Evolutionary conservation across 768 basidiomycete genomes (phyloP).

Genomic region (Hortiboletus campestris): DNA sequence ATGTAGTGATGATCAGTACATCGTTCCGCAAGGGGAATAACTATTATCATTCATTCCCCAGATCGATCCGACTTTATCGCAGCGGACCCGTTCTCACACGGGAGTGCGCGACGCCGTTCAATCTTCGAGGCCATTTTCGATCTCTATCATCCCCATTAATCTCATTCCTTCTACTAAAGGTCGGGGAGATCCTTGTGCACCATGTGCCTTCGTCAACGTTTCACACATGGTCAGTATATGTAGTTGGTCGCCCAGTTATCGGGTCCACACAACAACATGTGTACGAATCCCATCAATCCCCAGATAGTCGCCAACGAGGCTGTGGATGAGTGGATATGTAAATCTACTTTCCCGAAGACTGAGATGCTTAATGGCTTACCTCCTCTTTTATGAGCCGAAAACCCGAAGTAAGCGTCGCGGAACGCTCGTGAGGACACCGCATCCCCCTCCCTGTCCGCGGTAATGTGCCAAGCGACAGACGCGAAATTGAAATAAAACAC

Average conservation of each 20-base stretch:
- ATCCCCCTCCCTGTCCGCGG: slow-evolving; percentile 10
- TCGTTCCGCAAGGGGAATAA: slow-evolving; percentile 8
- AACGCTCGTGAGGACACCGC: slow-evolving; percentile 10
- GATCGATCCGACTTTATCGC: slow-evolving; percentile 26
- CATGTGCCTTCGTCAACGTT: slow-evolving; percentile 1
- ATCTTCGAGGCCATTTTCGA: slow-evolving; percentile 9
- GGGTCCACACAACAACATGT: slow-evolving; percentile 10
- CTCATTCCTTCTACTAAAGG: background rate
- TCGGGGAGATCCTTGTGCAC: background rate
- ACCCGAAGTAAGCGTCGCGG: slow-evolving; percentile 23
- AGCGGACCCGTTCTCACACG: slow-evolving; percentile 4
- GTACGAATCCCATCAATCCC: slow-evolving; percentile 5
- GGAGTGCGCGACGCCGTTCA: slow-evolving; percentile 11
- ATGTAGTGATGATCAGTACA: slow-evolving; percentile 13
- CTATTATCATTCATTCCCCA: slow-evolving; percentile 1
- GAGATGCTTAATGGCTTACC: slow-evolving; percentile 4
- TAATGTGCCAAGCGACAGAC: slow-evolving; percentile 5
- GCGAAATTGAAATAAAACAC: slow-evolving; percentile 4
- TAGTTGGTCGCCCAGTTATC: background rate
- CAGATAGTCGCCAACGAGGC: background rate
- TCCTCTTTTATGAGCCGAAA: background rate
- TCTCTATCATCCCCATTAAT: slow-evolving; percentile 7
- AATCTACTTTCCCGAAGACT: background rate
- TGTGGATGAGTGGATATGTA: slow-evolving; percentile 7
- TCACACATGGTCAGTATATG: background rate